A percentile compares a stretch with the other conserved stretches of the same genome.
phyloP scores from a whole-genome alignment of 2,329 filamentous ascomycete species.

The Fusarium nisikadoi region DNA sequence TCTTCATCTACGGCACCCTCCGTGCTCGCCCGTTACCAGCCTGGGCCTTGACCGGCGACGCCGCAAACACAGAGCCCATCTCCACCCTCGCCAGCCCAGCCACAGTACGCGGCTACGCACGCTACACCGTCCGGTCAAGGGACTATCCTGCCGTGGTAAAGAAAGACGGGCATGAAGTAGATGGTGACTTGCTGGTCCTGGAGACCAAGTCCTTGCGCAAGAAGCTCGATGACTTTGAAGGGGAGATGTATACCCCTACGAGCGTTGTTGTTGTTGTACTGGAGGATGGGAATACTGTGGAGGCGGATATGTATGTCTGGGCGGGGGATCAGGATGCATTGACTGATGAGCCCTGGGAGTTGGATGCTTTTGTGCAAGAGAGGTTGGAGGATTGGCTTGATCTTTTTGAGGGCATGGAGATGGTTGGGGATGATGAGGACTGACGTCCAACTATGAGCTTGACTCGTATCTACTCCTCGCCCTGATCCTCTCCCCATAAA shows the following conservation, averaged over 20 bases:
- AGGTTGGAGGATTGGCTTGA: background rate
- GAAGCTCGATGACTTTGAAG: conserved; percentile 51
- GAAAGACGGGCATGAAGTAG: conserved; percentile 1
- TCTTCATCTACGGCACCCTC: background rate
- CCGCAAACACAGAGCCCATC: conserved; percentile 20
- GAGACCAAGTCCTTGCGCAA: conserved; percentile 42
- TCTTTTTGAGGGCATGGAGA: background rate
- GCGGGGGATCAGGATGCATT: conserved; percentile 29
- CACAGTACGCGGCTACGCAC: conserved; percentile 24
- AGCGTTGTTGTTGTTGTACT: conserved; percentile 24
- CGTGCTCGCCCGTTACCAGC: conserved; percentile 16
- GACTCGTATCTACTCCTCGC: conserved; percentile 27
- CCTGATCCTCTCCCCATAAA: background rate
- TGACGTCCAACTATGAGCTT: background rate
- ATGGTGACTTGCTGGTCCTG: conserved; percentile 41
- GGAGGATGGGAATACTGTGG: conserved; percentile 18
- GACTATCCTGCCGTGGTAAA: conserved; percentile 45
- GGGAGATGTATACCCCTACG: conserved; percentile 36
- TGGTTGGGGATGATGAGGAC: accelerated
- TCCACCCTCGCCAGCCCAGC: conserved; percentile 7
- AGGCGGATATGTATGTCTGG: conserved; percentile 50
- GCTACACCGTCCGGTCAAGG: conserved; percentile 16
- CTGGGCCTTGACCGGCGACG: conserved; percentile 46
- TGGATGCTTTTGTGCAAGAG: conserved; percentile 5
- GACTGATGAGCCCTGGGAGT: conserved; percentile 37